Base-by-base conservation (phyloP, 2,329 filamentous ascomycete genomes). In the Diaporthe aspalathi region DNA sequence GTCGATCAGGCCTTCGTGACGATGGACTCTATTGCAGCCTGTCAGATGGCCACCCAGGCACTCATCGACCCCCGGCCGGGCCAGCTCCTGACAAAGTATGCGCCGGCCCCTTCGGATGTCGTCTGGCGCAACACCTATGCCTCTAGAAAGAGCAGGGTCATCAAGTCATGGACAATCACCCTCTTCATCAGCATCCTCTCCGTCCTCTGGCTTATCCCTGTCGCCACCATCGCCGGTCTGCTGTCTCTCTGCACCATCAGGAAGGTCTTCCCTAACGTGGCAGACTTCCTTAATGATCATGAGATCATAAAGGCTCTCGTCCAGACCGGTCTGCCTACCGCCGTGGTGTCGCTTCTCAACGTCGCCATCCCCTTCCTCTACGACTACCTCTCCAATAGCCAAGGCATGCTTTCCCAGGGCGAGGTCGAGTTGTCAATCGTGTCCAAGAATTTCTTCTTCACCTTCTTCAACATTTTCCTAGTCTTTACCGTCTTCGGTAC, bases 361-460 rank as follows among this genome's bases (percentile, higher is more conserved):
- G 88, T 98, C 63, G 88, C 92, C 8, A 95, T 98, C 1, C 97
- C 96, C 0, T 98, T 97, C 79, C 84, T 99, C 0, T 99, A 99
- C 83, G 94, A 97, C 76, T 98, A 91, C 84, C 88, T 99, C 14
- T 94, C 95, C 3, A 95, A 95, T 79, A 88, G 90, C 67, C 96
- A 99, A 83, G 96, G 96, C 62, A 97, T 97, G 91, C 94, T 97
- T 66, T 98, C 96, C 0, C 93, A 94, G 76, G 94, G 94, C 54
- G 96, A 99, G 73, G 91, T 99, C 27, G 96, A 98, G 81, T 87
- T 99, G 8, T 98, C 96, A 0, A 87, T 97, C 54, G 95, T 99
- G 75, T 97, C 94, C 68, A 99, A 99, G 84, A 99, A 98, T 81
- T 99, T 98, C 83, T 97, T 98, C 86, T 99, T 99, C 80, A 95